Percentiles rank a stretch among this genome's conserved stretches.
phyloP scores from a whole-genome alignment of 345 rosid genomes.

The Hirschfeldia incana region DNA sequence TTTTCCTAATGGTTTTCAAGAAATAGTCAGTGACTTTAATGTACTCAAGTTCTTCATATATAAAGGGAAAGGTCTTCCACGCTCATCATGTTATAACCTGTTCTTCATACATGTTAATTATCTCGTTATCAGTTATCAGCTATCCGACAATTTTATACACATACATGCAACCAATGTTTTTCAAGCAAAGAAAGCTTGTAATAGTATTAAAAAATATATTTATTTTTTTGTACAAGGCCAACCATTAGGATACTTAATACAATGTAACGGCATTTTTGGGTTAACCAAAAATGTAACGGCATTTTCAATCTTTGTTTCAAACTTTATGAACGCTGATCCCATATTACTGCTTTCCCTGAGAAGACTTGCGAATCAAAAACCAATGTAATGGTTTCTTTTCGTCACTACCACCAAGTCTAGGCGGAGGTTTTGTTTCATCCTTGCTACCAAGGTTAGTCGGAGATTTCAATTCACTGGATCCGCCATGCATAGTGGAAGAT shows the following conservation, averaged over 20 bases:
- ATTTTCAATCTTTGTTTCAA: neutral
- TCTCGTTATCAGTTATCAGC: no score
- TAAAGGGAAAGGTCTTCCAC: no score
- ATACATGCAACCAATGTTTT: no score
- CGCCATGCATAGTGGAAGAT: neutral
- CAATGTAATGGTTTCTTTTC: neutral
- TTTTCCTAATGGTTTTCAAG: neutral
- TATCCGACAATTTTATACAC: no score
- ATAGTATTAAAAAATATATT: neutral
- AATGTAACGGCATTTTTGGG: no score
- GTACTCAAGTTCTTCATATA: no score
- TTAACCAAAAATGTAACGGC: neutral
- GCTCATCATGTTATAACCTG: no score
- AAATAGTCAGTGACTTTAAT: no score
- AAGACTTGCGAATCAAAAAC: neutral
- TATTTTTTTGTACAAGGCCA: neutral
- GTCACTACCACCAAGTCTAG: neutral
- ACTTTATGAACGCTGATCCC: neutral
- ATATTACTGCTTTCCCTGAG: neutral
- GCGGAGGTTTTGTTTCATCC: neutral
- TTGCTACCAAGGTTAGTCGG: neutral
- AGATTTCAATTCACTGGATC: neutral
- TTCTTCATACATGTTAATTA: no score
- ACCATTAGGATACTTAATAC: neutral
- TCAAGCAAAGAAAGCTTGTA: neutral